These are phyloP conservation scores for Boletus barrowsii DNA, from an alignment of 768 basidiomycete species.

Conservation along the genomic window DNA sequence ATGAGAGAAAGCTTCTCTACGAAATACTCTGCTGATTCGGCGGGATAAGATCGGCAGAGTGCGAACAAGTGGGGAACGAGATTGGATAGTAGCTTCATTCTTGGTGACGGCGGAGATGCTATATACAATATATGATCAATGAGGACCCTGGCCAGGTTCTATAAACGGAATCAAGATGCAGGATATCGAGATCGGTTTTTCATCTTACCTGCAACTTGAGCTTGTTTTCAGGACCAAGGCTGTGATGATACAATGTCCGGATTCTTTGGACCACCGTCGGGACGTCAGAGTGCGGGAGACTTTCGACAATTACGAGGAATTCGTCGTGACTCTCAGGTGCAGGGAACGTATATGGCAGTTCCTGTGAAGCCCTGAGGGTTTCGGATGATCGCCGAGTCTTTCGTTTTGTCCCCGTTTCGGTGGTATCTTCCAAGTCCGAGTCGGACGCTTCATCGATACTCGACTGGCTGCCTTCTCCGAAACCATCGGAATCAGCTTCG, in stretches of 20 bases:
- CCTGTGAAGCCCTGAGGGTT: constrained; percentile 37
- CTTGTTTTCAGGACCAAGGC: constrained; percentile 89
- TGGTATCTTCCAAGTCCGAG: constrained; percentile 35
- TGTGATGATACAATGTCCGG: constrained; percentile 86
- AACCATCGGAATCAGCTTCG: constrained; percentile 32
- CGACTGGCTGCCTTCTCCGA: constrained; percentile 34
- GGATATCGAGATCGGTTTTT: not conserved
- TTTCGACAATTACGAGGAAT: constrained; percentile 78
- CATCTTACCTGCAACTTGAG: constrained; percentile 77
- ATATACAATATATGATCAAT: constrained; percentile 86
- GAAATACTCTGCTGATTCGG: constrained; percentile 74
- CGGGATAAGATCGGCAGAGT: constrained; percentile 78
- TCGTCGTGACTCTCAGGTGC: constrained; percentile 87
- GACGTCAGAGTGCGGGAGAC: constrained; percentile 67
- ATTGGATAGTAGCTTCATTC: constrained; percentile 55
- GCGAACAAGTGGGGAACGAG: constrained; percentile 78
- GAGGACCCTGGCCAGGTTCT: constrained; percentile 75
- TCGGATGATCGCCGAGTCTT: constrained; percentile 36
- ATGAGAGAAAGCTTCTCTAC: constrained; percentile 81
- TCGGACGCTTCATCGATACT: constrained; percentile 38
- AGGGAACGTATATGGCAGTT: constrained; percentile 90
- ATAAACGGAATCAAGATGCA: constrained; percentile 1
- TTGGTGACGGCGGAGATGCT: constrained; percentile 59
- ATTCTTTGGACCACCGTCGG: constrained; percentile 86
- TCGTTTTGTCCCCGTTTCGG: constrained; percentile 36